Conservation (phyloP, 768 basidiomycete genomes). For the Vishniacozyma victoriae region DNA sequence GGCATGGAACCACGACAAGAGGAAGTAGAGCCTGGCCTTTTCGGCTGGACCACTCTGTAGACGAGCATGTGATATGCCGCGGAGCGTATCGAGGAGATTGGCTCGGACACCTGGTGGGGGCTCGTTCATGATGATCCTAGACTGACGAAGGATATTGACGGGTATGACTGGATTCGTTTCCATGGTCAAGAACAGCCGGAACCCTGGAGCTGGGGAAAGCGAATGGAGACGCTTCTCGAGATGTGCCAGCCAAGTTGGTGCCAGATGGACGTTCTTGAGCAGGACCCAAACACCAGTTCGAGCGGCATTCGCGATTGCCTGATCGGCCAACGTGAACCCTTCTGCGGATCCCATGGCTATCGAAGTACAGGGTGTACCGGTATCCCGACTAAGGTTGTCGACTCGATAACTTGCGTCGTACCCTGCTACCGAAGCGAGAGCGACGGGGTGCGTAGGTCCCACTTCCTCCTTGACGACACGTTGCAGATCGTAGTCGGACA, state of each 20-base stretch:
- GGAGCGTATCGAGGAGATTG: conserved; percentile 83
- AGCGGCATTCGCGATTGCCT: conserved; percentile 86
- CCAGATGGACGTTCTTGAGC: conserved; percentile 94
- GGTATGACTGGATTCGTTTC: conserved; percentile 92
- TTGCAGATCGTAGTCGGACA: conserved; percentile 69
- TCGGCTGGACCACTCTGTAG: conserved; percentile 76
- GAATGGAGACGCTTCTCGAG: conserved; percentile 95
- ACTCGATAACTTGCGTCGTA: conserved; percentile 93
- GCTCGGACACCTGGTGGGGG: conserved; percentile 96
- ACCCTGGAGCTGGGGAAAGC: conserved; percentile 76
- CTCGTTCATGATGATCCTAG: conserved; percentile 96
- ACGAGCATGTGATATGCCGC: conserved; percentile 66
- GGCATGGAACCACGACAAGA: conserved; percentile 98
- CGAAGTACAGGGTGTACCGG: conserved; percentile 69
- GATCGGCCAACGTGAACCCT: conserved; percentile 91
- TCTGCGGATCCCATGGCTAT: conserved; percentile 99
- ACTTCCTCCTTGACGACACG: conserved; percentile 75
- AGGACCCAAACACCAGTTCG: conserved; percentile 94
- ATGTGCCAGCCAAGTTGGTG: conserved; percentile 90
- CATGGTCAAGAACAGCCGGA: conserved; percentile 97
- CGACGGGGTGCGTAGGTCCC: conserved; percentile 71
- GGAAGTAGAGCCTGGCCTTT: conserved; percentile 87
- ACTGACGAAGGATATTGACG: conserved; percentile 92
- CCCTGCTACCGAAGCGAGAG: conserved; percentile 86
- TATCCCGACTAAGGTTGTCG: conserved; percentile 49